These are phyloP conservation scores for Penicillium pulvis DNA, from an alignment of 495 filamentous ascomycete species.

Conservation along the genomic window DNA sequence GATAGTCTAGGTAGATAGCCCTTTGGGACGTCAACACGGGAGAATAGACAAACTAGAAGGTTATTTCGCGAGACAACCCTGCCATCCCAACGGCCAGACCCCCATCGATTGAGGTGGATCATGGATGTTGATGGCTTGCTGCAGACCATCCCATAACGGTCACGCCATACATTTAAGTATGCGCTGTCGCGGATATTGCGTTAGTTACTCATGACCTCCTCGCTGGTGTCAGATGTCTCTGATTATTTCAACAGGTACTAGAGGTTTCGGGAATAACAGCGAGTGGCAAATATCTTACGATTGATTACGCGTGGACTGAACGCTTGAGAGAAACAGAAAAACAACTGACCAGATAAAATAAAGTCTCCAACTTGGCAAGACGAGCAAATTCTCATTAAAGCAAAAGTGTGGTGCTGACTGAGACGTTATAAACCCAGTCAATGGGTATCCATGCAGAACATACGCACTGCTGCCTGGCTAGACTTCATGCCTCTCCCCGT, in stretches of 20 bases:
- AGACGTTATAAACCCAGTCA: not conserved
- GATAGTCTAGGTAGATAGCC: too few species aligned
- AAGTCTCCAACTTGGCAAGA: too few species aligned
- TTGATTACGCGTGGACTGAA: not conserved
- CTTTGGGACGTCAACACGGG: too few species aligned
- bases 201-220: slow-evolving; percentile 8
- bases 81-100: not conserved
- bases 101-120: not conserved
- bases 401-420: not conserved
- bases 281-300: not conserved
- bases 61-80: not conserved
- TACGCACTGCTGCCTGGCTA: not conserved
- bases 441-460: slow-evolving; percentile 1
- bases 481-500: not conserved
- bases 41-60: not conserved
- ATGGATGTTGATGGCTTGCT: slow-evolving; percentile 10
- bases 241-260: slow-evolving; percentile 9
- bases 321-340: not conserved
- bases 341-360: not conserved
- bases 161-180: slow-evolving; percentile 13
- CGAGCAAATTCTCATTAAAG: too few species aligned
- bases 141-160: slow-evolving; percentile 11
- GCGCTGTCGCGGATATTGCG: slow-evolving; percentile 19
- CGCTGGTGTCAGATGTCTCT: slow-evolving; percentile 10
- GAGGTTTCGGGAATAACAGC: not conserved